Percentiles rank a stretch among this genome's conserved stretches.
Conservation (phyloP, 306 rosid genomes). For the Casuarina cunninghamiana region DNA sequence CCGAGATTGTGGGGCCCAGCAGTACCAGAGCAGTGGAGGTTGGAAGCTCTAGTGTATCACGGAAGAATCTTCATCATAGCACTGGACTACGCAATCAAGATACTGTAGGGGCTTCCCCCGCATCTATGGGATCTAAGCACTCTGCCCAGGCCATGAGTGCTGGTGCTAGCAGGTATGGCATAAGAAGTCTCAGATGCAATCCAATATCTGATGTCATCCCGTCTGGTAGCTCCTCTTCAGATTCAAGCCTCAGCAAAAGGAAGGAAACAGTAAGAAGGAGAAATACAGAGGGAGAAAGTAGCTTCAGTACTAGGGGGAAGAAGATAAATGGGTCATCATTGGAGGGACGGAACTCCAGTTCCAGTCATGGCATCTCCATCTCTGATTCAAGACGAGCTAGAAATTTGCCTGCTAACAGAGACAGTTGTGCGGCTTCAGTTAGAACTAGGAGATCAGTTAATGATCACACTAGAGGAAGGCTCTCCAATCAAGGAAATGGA, state of each 20-base stretch:
- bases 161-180: slow-evolving; percentile 66
- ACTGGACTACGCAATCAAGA: slow-evolving; percentile 58
- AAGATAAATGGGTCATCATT: slow-evolving; percentile 58
- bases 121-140: slow-evolving; percentile 39
- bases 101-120: slow-evolving; percentile 26
- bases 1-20: slow-evolving; percentile 34
- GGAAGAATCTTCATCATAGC: slow-evolving; percentile 56
- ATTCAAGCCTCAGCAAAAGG: slow-evolving; percentile 48
- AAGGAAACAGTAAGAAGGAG: slow-evolving; percentile 61
- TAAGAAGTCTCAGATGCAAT: slow-evolving; percentile 80
- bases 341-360: slow-evolving; percentile 49
- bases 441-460: slow-evolving; percentile 56
- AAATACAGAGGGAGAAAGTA: slow-evolving; percentile 80
- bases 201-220: slow-evolving; percentile 71
- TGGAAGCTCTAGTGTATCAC: slow-evolving; percentile 65
- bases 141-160: slow-evolving; percentile 43
- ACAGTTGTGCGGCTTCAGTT: slow-evolving; percentile 48
- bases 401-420: slow-evolving; percentile 54
- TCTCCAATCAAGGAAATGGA: slow-evolving; percentile 58
- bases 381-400: slow-evolving; percentile 69
- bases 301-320: slow-evolving; percentile 73
- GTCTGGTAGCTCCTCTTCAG: slow-evolving; percentile 57
- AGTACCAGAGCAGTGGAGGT: slow-evolving; percentile 49
- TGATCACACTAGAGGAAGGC: slow-evolving; percentile 54
- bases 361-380: slow-evolving; percentile 64